Evolutionary conservation across 441 rosid genomes (phyloP), one percentile per base, ranked within the genome.

Genomic region (Biscutella laevigata): DNA sequence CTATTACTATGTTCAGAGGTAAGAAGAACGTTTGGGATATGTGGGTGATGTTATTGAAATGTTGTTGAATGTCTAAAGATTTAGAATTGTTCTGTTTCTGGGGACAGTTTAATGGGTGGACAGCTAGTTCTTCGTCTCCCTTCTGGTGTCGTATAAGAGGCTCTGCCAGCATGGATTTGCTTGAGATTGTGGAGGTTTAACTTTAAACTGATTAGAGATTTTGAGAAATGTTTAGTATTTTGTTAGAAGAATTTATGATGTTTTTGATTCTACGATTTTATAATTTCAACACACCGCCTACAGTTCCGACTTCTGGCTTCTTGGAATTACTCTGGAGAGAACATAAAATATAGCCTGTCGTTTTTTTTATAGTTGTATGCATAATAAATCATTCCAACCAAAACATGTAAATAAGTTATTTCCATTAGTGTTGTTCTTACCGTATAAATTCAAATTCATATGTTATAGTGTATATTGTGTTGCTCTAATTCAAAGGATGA

Each of bases 1-100:
- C 74, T 79, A 82, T 71, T 79, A 82, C 69, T 77, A 76, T 24
- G 76, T 79, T 36, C 79, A 77, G 41, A 82, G 86, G 86, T 77
- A 45, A 17, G 20, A 1, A 39, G 12, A 3, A 8, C 7, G 3
- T 19, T 35, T 38, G 3, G 1, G 20, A 12, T 15, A 11, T 40
- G 39, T 10, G 15, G 1, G 4, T 0, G 5, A 40, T 16, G 6
- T 12, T 20, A 17, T 33, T 64, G 38, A 14, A 33, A 33, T 39
- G 57, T 13, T 57, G 1, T 12, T 29, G 11, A 41, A 25, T 33
- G 45, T 12, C 26, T 39, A 56, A 56, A 10, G 28, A 32, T 16
- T 50, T 19, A 15, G 17, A 12, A 2, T 6, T 11, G 20, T 17
- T 21, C 37, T 13, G 35, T 35, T 21, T 37, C 37, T 15, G 62